A percentile compares a stretch with the other conserved stretches of the same genome.
Evolutionary conservation across 2,329 filamentous ascomycete species (phyloP).

Genomic region (Beauveria australis): DNA sequence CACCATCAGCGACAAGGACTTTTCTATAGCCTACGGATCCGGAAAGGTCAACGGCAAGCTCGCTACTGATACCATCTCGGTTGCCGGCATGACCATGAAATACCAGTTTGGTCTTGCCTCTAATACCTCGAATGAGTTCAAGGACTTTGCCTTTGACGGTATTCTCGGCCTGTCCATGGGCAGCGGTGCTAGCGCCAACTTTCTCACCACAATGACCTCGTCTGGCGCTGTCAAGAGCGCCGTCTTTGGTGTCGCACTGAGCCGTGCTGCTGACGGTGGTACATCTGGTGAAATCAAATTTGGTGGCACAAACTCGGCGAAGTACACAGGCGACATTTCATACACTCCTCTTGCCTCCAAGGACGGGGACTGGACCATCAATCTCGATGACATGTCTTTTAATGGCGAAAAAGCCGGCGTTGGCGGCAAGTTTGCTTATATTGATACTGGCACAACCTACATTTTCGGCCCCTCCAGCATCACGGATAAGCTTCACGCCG

Average conservation of each 20-base stretch:
- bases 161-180: slow-evolving; percentile 71
- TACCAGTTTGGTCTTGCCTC: slow-evolving; percentile 67
- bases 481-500: slow-evolving; percentile 57
- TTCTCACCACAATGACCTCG: slow-evolving; percentile 54
- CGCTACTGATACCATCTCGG: slow-evolving; percentile 55
- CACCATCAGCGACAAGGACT: slow-evolving; percentile 42
- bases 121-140: slow-evolving; percentile 65
- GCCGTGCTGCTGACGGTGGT: slow-evolving; percentile 53
- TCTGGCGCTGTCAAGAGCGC: slow-evolving; percentile 52
- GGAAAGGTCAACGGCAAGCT: slow-evolving; percentile 62
- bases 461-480: slow-evolving; percentile 63
- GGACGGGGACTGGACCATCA: slow-evolving; percentile 63
- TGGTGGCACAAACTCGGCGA: slow-evolving; percentile 58
- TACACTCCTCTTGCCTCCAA: slow-evolving; percentile 51
- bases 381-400: slow-evolving; percentile 56
- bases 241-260: slow-evolving; percentile 63
- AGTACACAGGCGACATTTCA: slow-evolving; percentile 59
- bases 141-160: slow-evolving; percentile 75
- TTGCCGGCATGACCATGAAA: slow-evolving; percentile 56
- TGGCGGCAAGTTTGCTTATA: slow-evolving; percentile 54
- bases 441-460: slow-evolving; percentile 79
- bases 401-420: slow-evolving; percentile 50
- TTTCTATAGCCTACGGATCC: slow-evolving; percentile 67
- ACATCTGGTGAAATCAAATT: slow-evolving; percentile 74
- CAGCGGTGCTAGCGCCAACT: slow-evolving; percentile 51